Evolutionary conservation across 1,284 basidiomycete species (phyloP).

Genomic region (Puccinia hordei): DNA sequence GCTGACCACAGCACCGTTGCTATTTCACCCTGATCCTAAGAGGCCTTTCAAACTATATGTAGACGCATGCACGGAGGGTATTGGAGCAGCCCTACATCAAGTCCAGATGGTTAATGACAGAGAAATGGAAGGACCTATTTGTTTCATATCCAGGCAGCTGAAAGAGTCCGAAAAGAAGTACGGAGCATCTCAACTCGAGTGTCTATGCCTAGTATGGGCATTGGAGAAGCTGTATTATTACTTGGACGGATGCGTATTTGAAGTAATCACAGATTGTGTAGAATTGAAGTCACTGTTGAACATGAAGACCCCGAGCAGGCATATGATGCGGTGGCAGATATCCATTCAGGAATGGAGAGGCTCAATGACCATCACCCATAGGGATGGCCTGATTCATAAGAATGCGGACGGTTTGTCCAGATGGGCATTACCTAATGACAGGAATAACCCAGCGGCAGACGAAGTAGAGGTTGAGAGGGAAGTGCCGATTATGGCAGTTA

Average conservation of each 20-base stretch:
- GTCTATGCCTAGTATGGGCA: too few species aligned
- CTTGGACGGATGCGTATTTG: constrained; percentile 11
- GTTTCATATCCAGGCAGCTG: too few species aligned
- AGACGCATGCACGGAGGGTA: neutral
- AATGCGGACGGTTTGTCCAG: neutral
- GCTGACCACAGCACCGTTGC: neutral
- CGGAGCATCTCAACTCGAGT: too few species aligned
- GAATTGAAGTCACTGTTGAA: neutral
- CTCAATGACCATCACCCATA: neutral
- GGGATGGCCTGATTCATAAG: neutral
- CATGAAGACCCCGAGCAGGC: too few species aligned
- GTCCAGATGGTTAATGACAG: neutral
- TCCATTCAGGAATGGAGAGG: neutral
- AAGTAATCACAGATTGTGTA: constrained; percentile 8
- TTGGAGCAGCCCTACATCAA: constrained; percentile 9
- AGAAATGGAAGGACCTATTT: neutral
- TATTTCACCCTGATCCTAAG: neutral
- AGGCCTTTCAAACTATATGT: constrained; percentile 14
- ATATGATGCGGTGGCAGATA: too few species aligned
- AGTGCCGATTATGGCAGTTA: neutral
- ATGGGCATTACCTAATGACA: neutral
- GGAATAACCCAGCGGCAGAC: too few species aligned
- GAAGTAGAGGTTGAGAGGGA: neutral
- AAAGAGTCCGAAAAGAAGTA: too few species aligned
- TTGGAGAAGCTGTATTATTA: too few species aligned